phyloP scores from a whole-genome alignment of 345 rosid genomes.

The Populus simonii region DNA sequence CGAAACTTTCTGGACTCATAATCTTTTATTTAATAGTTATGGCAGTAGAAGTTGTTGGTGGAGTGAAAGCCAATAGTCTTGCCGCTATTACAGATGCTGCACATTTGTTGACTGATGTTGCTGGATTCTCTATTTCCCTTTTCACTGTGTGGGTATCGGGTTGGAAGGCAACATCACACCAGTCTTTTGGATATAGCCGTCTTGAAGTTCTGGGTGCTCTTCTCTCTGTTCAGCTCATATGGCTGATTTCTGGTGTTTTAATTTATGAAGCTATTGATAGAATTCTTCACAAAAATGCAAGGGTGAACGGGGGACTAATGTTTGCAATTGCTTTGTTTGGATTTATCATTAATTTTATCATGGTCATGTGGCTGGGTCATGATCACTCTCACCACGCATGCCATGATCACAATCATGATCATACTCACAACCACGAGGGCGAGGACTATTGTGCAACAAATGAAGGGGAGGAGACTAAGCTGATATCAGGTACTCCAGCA shows the following conservation, averaged over 20 bases:
- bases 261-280: conserved; percentile 62
- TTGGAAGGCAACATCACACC: conserved; percentile 64
- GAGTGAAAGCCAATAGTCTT: conserved; percentile 72
- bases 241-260: conserved; percentile 68
- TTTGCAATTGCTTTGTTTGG: conserved; percentile 73
- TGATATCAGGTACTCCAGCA: conserved; percentile 21
- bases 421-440: conserved; percentile 19
- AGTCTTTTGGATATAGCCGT: conserved; percentile 68
- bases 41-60: conserved; percentile 69
- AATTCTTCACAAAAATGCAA: conserved; percentile 42
- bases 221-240: conserved; percentile 71
- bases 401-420: conserved; percentile 25
- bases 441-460: conserved; percentile 16
- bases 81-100: conserved; percentile 85
- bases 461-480: conserved; percentile 37
- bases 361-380: conserved; percentile 77
- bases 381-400: conserved; percentile 43
- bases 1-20: conserved; percentile 51
- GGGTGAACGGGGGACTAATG: conserved; percentile 67
- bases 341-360: conserved; percentile 57
- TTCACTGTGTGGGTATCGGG: conserved; percentile 74
- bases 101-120: conserved; percentile 69
- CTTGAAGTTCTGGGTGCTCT: conserved; percentile 82
- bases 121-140: conserved; percentile 65
- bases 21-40: conserved; percentile 46